Base-by-base conservation (phyloP, 495 filamentous ascomycete genomes). In the Penicillium daleae region DNA sequence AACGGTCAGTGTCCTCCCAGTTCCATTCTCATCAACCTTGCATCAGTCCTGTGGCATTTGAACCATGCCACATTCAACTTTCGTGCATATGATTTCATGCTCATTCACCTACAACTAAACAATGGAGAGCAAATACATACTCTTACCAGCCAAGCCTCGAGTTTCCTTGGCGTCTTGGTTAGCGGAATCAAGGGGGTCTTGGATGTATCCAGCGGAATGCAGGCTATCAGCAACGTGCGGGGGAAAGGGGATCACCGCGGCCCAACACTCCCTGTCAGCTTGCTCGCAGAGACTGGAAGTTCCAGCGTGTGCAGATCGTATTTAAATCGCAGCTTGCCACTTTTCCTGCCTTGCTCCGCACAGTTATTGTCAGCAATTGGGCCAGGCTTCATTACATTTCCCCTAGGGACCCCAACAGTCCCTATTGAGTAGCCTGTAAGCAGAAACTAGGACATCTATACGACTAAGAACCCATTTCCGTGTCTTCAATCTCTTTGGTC, bases 121-220 rank as follows among this genome's bases (percentile, higher is more conserved):
- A 46, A 46, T 8, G 21, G 40, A 22, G 0, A 4, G 21, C 40
- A 22, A 7, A 7, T 10, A 10, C 6, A 46, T 19, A 0, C 40
- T 46, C 12, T 22, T 46, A 21, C 6, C 19, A 46, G n/a, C n/a
- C 19, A 46, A 46, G 40, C 40, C 19, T 26, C 10, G 15, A 4
- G 2, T 0, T n/a, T 0, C 8, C 54, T 62, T 62, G 60, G 60
- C 60, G 22, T 27, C 60, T 62, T 27, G 54, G 52, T 42, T 42
- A 48, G 60, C 60, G 53, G 60, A 62, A 62, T 39, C 19, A 62
- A 50, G 24, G 17, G 21, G 10, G 6, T 26, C 10, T 4, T 56
- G 10, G 24, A 24, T 24, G 42, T 17, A 35, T 13, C 56, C 29
- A 62, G 53, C 60, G 60, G 60, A 62, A 62, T 51, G 49, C 6